Evolutionary conservation across 495 filamentous ascomycete genomes (phyloP), one percentile per base, ranked within the genome.

Genomic region (Hyaloscypha variabilis): DNA sequence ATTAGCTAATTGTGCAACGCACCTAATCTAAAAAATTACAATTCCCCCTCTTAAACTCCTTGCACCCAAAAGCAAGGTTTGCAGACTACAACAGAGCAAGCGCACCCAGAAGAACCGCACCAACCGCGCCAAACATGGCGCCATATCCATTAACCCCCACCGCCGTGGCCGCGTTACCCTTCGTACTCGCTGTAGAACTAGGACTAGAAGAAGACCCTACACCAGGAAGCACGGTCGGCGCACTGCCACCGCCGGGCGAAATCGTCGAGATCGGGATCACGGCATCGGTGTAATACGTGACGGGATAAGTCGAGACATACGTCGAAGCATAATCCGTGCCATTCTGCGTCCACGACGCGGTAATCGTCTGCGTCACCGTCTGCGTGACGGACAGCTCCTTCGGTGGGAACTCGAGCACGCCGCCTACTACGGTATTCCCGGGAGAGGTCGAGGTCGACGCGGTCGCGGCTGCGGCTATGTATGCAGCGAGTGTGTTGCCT

Each of bases 401-500:
- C 4, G 11, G 11, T 19, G 14, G 14, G 8, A 46, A 10, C 1
- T 10, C 39, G 21, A 81, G 53, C 10, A 67, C 74, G 19, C 79
- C 79, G 23, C 71, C 71, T 2, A 76, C 64, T 0, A 46, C 39
- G n/a, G 75, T 75, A 13, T 63, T 17, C 0, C 76, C 67, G 1
- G 79, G 78, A 42, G 80, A 79, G 6, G 69, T 76, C 36, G 63
- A 61, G 1, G 69, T 68, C 4, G 74, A 73, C n/a, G 74, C 72
- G 31, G 71, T 76, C 39, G 72, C 58, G 6, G 79, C 78, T 21
- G 73, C 69, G 19, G 53, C 58, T n/a, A 66, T 58, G 68, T 77
- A 82, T 24, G 72, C 77, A 13, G 70, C 70, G 55, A 81, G 72
- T 2, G 79, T 81, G 46, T 65, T 65, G 21, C 67, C 72, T 2